Evolutionary conservation across 2,329 filamentous ascomycete species (phyloP), one percentile per base, ranked within the genome.

Genomic region (Chrysoporthe austroafricana): DNA sequence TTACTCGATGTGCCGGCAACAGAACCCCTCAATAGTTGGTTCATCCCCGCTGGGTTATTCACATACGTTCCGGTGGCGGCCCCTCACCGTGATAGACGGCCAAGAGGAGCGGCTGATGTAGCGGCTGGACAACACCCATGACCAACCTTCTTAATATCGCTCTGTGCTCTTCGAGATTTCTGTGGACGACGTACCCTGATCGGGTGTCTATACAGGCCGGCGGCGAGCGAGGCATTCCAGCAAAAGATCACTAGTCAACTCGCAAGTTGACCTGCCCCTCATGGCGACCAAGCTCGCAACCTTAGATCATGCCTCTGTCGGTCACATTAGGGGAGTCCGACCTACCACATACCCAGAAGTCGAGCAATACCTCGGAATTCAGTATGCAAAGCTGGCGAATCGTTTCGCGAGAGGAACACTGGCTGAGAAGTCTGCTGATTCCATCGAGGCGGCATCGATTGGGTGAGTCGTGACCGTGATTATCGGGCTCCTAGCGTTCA

Each of bases 391-490:
- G 14, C 54, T 75, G 7, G 21, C 67, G 6, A 63, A 74, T 57
- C 61, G 67, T 18, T 72, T 74, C 14, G 67, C 70, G 9, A 64
- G 71, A 16, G 69, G 67, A 3, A 64, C 57, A 18, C 50, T 70
- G 44, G 58, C 68, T 7, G 67, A 70, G 18, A 66, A 50, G n/a
- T 61, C 70, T 26, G 36, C 52, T 0, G 56, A n/a, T 32, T 56
- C 68, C 6, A 18, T 73, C 1, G 75, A 79, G 64, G 79, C 79
- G 7, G 78, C 74, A 4, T 71, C 66, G n/a, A 71, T 77, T 67
- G 80, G 79, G 78, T 80, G 64, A 71, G 71, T 64, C 3, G 36
- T 39, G 8, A n/a, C 32, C 48, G 8, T 21, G 26, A 26, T 50
- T 9, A 21, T 18, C 16, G 2, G 8, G 36, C 14, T 57, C 39